Evolutionary conservation across 768 basidiomycete species (phyloP).

Genomic region (Termitomyces titanicus): DNA sequence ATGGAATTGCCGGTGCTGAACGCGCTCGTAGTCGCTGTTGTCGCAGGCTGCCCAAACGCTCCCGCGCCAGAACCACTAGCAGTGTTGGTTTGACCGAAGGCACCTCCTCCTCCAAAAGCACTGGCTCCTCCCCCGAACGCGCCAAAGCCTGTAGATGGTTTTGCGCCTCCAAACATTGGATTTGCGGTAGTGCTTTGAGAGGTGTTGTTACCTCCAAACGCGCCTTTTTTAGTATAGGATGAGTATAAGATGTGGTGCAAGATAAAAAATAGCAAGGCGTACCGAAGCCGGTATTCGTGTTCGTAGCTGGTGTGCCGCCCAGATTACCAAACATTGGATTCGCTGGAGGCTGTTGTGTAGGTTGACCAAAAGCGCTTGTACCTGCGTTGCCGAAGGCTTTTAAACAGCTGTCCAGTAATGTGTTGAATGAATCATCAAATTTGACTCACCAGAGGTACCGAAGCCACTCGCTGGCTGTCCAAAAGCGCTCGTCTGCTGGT

Average conservation of each 20-base stretch:
- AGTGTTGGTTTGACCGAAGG: slow-evolving; percentile 40
- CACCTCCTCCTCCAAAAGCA: slow-evolving; percentile 45
- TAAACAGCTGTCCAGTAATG: slow-evolving; percentile 14
- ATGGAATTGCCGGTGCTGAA: slow-evolving; percentile 36
- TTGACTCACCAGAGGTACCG: slow-evolving; percentile 48
- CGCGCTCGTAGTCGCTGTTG: slow-evolving; percentile 37
- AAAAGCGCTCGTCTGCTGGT: slow-evolving; percentile 58
- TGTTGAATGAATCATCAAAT: slow-evolving; percentile 16
- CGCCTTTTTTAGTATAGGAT: slow-evolving; percentile 31
- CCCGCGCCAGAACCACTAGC: slow-evolving; percentile 35
- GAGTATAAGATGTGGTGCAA: slow-evolving; percentile 11
- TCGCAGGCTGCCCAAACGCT: slow-evolving; percentile 54
- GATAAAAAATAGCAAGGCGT: slow-evolving; percentile 18
- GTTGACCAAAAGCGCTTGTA: slow-evolving; percentile 54
- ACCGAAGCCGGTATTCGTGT: slow-evolving; percentile 42
- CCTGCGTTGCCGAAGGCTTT: slow-evolving; percentile 51
- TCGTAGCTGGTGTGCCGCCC: slow-evolving; percentile 30
- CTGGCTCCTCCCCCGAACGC: slow-evolving; percentile 56
- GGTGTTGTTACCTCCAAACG: slow-evolving; percentile 39
- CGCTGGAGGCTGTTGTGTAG: slow-evolving; percentile 52
- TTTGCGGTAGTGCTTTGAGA: slow-evolving; percentile 32
- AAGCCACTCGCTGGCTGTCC: slow-evolving; percentile 62
- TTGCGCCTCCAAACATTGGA: slow-evolving; percentile 60
- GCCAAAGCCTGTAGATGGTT: slow-evolving; percentile 74
- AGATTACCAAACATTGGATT: slow-evolving; percentile 83